Evolutionary conservation across 805 yeast species (phyloP).

Genomic region (Candida morakotiae): DNA sequence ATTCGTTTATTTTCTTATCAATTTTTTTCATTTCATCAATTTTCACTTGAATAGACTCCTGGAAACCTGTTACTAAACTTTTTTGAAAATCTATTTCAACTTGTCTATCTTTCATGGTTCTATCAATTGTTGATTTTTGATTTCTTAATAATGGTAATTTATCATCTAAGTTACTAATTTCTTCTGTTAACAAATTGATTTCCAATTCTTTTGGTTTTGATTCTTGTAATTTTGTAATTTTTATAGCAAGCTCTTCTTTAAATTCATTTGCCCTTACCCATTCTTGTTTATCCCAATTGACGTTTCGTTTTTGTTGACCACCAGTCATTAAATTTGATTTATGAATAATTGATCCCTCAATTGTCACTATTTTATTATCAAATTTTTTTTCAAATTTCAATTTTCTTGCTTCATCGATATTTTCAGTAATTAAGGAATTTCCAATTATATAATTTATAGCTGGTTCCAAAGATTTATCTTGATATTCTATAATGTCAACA

Average conservation of each 20-base stretch:
- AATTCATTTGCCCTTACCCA: constrained; percentile 47
- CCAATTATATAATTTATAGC: constrained; percentile 82
- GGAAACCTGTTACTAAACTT: constrained; percentile 17
- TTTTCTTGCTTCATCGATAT: constrained; percentile 59
- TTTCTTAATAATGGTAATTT: constrained; percentile 42
- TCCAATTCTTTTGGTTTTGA: constrained; percentile 50
- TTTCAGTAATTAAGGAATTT: constrained; percentile 73
- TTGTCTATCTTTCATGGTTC: constrained; percentile 42
- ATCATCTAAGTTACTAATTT: constrained; percentile 32
- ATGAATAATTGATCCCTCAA: constrained; percentile 82
- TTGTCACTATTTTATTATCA: constrained; percentile 66
- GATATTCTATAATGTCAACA: constrained; percentile 66
- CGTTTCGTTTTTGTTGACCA: constrained; percentile 49
- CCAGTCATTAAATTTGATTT: constrained; percentile 92
- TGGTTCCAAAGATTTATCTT: constrained; percentile 59
- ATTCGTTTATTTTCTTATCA: constrained; percentile 18
- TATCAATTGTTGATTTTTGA: constrained; percentile 38
- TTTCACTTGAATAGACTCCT: constrained; percentile 14
- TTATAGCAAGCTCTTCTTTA: constrained; percentile 49
- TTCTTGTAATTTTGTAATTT: constrained; percentile 45
- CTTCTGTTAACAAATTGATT: constrained; percentile 56
- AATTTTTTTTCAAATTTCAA: constrained; percentile 57
- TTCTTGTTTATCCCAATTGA: constrained; percentile 73
- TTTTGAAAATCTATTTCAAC: constrained; percentile 52
- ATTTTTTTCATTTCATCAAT: constrained; percentile 11